Base-by-base conservation (phyloP, 2,329 filamentous ascomycete genomes). In the Fusarium camptoceras region DNA sequence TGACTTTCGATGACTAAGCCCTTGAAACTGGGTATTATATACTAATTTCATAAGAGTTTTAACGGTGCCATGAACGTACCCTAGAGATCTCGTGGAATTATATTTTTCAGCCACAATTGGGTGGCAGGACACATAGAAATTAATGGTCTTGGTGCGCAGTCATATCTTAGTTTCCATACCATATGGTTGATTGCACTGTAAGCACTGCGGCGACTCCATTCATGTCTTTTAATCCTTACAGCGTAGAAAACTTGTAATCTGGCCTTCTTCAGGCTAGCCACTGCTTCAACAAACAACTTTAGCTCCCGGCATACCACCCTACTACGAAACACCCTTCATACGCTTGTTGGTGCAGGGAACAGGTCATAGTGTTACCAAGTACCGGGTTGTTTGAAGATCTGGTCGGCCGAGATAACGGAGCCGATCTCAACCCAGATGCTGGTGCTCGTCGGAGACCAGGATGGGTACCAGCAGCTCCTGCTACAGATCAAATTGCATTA, bases 1-100 rank as follows among this genome's bases (percentile, higher is more conserved):
- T 11, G 0, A 11, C 18, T 4, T 8, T 8, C 22, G 61, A 65
- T 64, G 59, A 64, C 61, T 64, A 64, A 64, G 54, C 44, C 1
- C 1, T 9, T 0, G 5, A 11, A 6, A 37, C 3, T n/a, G 9
- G 0, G 0, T 0, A 6, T 2, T 7, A 37, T 37, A 12, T n/a
- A 37, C 10, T 2, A 4, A 4, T 7, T 1, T 12, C 1, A 18
- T 10, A 6, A 5, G 10, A 37, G 10, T 4, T 6, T 6, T n/a
- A 10, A 37, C 18, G 10, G 18, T 7, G 18, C 10, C 18, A 12
- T 12, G 34, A n/a, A 18, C 18, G 10, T 37, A 37, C 34, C 34
- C 34, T 37, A 2, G 34, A 37, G 18, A 31, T 12, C 3, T 37
- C 3, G 10, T 12, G 6, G 10, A n/a, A 37, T n/a, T 11, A n/a